Conservation (phyloP, 129 eudicot genomes). For the Helichrysum umbraculigerum region DNA sequence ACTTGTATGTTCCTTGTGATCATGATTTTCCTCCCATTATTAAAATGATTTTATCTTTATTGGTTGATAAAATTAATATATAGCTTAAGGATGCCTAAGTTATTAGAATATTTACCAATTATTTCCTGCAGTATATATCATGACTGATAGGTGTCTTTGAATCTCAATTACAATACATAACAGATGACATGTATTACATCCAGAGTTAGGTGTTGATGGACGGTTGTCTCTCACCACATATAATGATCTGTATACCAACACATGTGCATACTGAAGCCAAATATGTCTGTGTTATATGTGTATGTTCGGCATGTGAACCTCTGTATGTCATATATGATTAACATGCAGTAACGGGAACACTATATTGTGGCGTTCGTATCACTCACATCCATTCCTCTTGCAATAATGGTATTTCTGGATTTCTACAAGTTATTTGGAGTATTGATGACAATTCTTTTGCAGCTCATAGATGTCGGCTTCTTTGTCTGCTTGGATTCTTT, state of each 20-base stretch:
- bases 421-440: slow-evolving; percentile 8
- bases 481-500: slow-evolving; percentile 94
- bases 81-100: slow-evolving; percentile 7
- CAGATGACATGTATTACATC: slow-evolving; percentile 1
- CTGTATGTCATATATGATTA: slow-evolving; percentile 5
- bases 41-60: background rate
- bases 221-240: slow-evolving; percentile 9
- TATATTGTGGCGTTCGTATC: background rate
- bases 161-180: background rate
- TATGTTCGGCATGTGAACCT: slow-evolving; percentile 9
- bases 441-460: slow-evolving; percentile 41
- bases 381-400: slow-evolving; percentile 16
- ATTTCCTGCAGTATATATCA: background rate
- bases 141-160: background rate
- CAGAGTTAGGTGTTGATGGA: slow-evolving; percentile 4
- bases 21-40: slow-evolving; percentile 11
- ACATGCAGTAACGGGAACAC: slow-evolving; percentile 10
- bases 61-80: slow-evolving; percentile 10
- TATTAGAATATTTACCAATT: background rate
- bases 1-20: slow-evolving; percentile 10
- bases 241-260: slow-evolving; percentile 3
- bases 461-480: slow-evolving; percentile 87
- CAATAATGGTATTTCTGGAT: background rate
- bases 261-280: background rate
- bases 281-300: background rate